These are phyloP conservation scores for Flaveria ramosissima DNA, from an alignment of 129 eudicot species.

Conservation along the genomic window DNA sequence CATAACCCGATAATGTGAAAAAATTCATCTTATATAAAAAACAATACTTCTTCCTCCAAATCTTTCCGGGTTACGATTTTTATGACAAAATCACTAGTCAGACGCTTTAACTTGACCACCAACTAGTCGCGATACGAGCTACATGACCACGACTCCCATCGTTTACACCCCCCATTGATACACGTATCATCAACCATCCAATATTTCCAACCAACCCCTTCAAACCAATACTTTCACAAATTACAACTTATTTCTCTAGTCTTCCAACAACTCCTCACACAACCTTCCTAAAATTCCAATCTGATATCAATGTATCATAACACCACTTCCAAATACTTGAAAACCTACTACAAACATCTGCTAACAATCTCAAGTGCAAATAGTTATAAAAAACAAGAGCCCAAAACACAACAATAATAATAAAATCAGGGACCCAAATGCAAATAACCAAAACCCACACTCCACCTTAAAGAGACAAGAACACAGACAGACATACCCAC, in stretches of 20 bases:
- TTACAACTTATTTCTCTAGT: not conserved
- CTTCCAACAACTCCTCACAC: too few species aligned
- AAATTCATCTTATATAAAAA: not conserved
- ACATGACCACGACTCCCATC: not conserved
- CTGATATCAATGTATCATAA: too few species aligned
- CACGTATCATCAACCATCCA: not conserved
- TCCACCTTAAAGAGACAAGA: slow-evolving; percentile 34
- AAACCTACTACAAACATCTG: too few species aligned
- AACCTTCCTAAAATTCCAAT: too few species aligned
- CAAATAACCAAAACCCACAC: slow-evolving; percentile 24
- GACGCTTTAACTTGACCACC: not conserved
- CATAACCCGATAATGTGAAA: not conserved
- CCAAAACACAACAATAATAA: not conserved
- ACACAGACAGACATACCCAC: slow-evolving; percentile 26
- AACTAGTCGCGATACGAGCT: not conserved
- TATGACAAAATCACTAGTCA: not conserved
- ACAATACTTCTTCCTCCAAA: not conserved
- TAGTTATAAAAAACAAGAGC: not conserved
- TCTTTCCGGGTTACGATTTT: not conserved
- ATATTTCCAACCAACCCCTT: not conserved
- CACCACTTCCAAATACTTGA: too few species aligned
- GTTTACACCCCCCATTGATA: not conserved
- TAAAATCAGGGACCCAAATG: slow-evolving; percentile 5
- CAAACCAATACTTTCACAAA: not conserved
- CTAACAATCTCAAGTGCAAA: not conserved